These are phyloP conservation scores for Rhododendron williamsianum DNA, from an alignment of 148 eudicot species.

Conservation along the genomic window DNA sequence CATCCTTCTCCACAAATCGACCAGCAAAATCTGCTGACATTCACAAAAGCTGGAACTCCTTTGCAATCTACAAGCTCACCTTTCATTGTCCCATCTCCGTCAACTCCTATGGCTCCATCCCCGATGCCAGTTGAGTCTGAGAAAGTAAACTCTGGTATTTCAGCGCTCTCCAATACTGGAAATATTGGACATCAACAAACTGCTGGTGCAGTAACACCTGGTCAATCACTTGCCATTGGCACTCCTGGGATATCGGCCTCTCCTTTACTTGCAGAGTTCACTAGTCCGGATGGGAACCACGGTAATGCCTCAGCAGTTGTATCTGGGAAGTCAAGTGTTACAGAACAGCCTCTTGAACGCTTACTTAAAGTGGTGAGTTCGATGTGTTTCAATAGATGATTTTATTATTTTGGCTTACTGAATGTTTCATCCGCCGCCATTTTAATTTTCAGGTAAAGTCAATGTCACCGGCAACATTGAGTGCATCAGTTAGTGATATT, in stretches of 20 bases:
- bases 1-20: conserved; percentile 89
- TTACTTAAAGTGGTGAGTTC: conserved; percentile 72
- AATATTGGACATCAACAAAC: conserved; percentile 55
- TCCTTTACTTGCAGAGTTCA: conserved; percentile 82
- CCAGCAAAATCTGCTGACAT: conserved; percentile 53
- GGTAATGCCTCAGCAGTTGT: conserved; percentile 42
- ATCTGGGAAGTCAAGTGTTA: conserved; percentile 62
- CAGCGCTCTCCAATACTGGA: conserved; percentile 58
- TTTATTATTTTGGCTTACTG: not conserved
- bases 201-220: conserved; percentile 37
- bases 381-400: not conserved
- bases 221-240: conserved; percentile 87
- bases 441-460: conserved; percentile 59
- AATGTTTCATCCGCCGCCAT: not conserved
- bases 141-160: conserved; percentile 51
- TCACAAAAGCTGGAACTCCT: conserved; percentile 68
- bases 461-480: conserved; percentile 61
- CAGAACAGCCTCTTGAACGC: conserved; percentile 86
- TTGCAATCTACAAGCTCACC: conserved; percentile 84
- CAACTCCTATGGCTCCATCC: conserved; percentile 77
- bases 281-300: conserved; percentile 59
- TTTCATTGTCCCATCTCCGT: conserved; percentile 63
- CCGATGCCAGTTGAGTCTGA: conserved; percentile 84
- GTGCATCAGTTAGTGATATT: conserved; percentile 71
- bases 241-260: conserved; percentile 99